Conservation (phyloP, 2,329 filamentous ascomycete genomes). For the Penicillium hordei region DNA sequence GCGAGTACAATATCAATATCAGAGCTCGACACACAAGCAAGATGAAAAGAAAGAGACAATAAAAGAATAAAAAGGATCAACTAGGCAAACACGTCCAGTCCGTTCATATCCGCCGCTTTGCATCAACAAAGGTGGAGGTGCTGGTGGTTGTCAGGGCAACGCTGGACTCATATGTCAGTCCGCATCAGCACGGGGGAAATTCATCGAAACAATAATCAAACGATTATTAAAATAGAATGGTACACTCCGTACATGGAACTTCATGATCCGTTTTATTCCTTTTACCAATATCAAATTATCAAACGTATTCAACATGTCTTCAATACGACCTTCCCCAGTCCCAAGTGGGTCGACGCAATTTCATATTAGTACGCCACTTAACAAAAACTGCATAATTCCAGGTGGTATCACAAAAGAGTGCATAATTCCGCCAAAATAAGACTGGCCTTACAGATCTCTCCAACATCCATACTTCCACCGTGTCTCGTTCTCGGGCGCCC, state of each 20-base stretch:
- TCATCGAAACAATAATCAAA: not conserved
- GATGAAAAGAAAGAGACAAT: slow-evolving; percentile 5
- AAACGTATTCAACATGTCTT: not conserved
- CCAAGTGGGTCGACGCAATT: slow-evolving; percentile 3
- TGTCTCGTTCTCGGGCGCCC: not conserved
- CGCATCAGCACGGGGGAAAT: slow-evolving; percentile 8
- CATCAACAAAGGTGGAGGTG: slow-evolving; percentile 28
- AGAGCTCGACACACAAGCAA: slow-evolving; percentile 3
- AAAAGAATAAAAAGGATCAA: slow-evolving; percentile 1
- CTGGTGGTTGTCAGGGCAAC: slow-evolving; percentile 23
- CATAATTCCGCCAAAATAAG: not conserved
- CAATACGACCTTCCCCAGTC: not conserved
- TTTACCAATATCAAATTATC: not conserved
- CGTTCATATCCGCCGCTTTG: slow-evolving; percentile 16
- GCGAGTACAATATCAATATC: not conserved
- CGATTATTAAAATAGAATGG: not conserved
- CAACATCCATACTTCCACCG: not conserved
- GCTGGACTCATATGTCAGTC: not conserved
- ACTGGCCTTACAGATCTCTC: not conserved
- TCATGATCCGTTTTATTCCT: not conserved
- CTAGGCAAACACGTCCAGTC: slow-evolving; percentile 12
- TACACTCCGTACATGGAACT: no score
- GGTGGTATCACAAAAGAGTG: slow-evolving; percentile 1
- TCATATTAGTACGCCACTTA: not conserved
- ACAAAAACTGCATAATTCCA: not conserved